phyloP scores from a whole-genome alignment of 768 basidiomycete species.

The Tylopilus plumbeoviolaceoides region DNA sequence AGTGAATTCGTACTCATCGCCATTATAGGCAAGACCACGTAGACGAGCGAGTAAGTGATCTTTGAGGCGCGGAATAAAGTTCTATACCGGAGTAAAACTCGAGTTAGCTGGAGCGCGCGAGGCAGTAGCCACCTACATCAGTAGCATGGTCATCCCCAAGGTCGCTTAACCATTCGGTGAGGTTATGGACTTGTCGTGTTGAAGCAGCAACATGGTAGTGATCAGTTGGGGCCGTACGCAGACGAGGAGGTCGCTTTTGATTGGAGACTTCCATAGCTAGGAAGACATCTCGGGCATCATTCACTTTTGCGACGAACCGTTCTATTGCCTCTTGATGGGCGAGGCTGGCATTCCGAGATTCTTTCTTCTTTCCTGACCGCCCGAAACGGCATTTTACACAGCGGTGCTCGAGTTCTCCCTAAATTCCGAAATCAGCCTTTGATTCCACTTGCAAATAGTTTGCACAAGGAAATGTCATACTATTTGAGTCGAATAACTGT shows the following conservation, averaged over 20 bases:
- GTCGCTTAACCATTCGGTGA: too few relatives aligned
- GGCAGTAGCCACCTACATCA: too few relatives aligned
- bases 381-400: slow-evolving; percentile 34
- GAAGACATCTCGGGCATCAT: not conserved
- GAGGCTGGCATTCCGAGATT: slow-evolving; percentile 21
- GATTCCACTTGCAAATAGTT: too few relatives aligned
- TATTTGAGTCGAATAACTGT: not conserved
- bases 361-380: slow-evolving; percentile 33
- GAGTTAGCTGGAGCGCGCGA: slow-evolving; percentile 12
- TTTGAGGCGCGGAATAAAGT: slow-evolving; percentile 18
- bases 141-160: too few relatives aligned
- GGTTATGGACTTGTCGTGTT: too few relatives aligned
- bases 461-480: not conserved
- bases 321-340: slow-evolving; percentile 19
- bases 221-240: too few relatives aligned
- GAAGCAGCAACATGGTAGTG: too few relatives aligned
- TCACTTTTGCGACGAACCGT: slow-evolving; percentile 14
- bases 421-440: too few relatives aligned
- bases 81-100: slow-evolving; percentile 18
- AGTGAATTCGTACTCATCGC: slow-evolving; percentile 26
- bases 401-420: slow-evolving; percentile 37
- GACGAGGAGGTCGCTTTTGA: not conserved
- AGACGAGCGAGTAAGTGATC: slow-evolving; percentile 19
- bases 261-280: too few relatives aligned
- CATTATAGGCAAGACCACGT: slow-evolving; percentile 14